These are phyloP conservation scores for Torulaspora microellipsoides DNA, from an alignment of 805 yeast genomes.

Conservation along the genomic window DNA sequence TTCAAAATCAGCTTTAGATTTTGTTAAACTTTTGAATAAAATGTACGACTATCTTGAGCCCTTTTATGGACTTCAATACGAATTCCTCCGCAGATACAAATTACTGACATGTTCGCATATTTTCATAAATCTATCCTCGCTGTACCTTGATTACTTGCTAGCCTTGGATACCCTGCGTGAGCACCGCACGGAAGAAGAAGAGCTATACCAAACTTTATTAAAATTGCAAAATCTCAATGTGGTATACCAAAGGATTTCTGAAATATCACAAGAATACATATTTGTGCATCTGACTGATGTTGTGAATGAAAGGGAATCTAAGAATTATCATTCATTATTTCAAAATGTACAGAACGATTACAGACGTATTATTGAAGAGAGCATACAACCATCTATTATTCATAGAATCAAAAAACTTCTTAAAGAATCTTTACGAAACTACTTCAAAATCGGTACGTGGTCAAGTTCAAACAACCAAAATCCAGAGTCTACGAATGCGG, in stretches of 20 bases:
- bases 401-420: conserved; percentile 31
- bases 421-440: conserved; percentile 30
- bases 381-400: conserved; percentile 30
- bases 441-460: conserved; percentile 36
- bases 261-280: conserved; percentile 17
- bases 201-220: conserved; percentile 23
- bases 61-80: conserved; percentile 29
- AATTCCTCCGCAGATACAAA: conserved; percentile 22
- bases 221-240: conserved; percentile 21
- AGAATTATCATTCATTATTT: conserved; percentile 27
- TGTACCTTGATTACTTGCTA: conserved; percentile 23
- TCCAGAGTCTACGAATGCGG: conserved; percentile 20
- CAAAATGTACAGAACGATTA: conserved; percentile 31
- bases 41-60: conserved; percentile 37
- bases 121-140: conserved; percentile 23
- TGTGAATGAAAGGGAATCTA: conserved; percentile 22
- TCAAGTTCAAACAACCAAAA: conserved; percentile 7
- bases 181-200: conserved; percentile 22
- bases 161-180: conserved; percentile 20
- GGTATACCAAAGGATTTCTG: conserved; percentile 16
- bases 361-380: conserved; percentile 21
- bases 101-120: conserved; percentile 27
- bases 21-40: conserved; percentile 45
- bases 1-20: conserved; percentile 32
- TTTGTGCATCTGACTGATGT: conserved; percentile 23